Conservation (phyloP, 2,329 filamentous ascomycete genomes). For the Talaromyces sp. region DNA sequence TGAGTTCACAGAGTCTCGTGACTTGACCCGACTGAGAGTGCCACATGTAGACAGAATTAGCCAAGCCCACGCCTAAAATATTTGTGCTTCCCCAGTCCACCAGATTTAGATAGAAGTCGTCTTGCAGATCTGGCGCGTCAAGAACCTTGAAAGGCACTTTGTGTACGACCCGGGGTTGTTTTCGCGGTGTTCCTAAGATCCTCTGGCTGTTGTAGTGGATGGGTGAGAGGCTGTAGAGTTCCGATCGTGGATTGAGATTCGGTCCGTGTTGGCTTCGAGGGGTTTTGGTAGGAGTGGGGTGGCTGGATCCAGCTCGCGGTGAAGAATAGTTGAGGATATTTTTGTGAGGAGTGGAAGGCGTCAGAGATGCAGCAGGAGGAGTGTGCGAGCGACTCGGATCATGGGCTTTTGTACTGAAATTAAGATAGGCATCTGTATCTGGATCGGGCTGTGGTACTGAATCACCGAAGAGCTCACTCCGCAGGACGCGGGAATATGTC, state of each 20-base stretch:
- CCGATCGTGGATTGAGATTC: slow-evolving; percentile 83
- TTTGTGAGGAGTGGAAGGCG: slow-evolving; percentile 93
- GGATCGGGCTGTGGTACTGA: slow-evolving; percentile 78
- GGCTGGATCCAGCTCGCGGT: slow-evolving; percentile 68
- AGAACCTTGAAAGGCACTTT: slow-evolving; percentile 98
- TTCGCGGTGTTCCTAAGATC: slow-evolving; percentile 84
- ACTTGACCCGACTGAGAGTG: slow-evolving; percentile 88
- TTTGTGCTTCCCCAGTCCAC: slow-evolving; percentile 98
- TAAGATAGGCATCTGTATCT: slow-evolving; percentile 52
- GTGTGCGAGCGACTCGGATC: slow-evolving; percentile 74
- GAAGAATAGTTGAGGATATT: slow-evolving; percentile 93
- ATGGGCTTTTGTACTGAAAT: slow-evolving; percentile 49
- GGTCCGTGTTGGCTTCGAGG: slow-evolving; percentile 82
- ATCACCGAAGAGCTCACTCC: slow-evolving; percentile 87
- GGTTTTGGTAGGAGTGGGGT: slow-evolving; percentile 83
- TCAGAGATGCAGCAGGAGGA: slow-evolving; percentile 70
- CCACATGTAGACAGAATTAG: slow-evolving; percentile 97
- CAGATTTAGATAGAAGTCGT: slow-evolving; percentile 96
- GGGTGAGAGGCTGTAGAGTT: slow-evolving; percentile 92
- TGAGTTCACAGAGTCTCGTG: slow-evolving; percentile 86
- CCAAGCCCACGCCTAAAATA: slow-evolving; percentile 85
- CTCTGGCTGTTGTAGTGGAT: slow-evolving; percentile 90
- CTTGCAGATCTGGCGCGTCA: slow-evolving; percentile 90
- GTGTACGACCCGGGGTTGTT: slow-evolving; percentile 83
- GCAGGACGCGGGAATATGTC: slow-evolving; percentile 81